Conservation (phyloP, 1,139 yeast genomes). For the Oligophagozyma castellii region DNA sequence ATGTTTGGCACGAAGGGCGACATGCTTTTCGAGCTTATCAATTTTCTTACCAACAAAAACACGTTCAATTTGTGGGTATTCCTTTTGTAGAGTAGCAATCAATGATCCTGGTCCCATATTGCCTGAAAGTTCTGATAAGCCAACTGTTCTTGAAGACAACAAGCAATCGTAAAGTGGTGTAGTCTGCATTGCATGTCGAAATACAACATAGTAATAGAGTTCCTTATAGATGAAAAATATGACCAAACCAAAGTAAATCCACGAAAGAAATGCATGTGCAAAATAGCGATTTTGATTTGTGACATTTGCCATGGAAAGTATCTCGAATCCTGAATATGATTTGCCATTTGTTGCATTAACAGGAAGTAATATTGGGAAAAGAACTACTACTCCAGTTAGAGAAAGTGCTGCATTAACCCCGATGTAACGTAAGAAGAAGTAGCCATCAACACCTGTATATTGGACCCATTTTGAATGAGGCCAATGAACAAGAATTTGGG, state of each 20-base stretch:
- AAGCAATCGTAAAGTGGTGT: constrained; percentile 59
- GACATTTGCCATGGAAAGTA: constrained; percentile 51
- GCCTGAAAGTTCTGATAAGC: constrained; percentile 49
- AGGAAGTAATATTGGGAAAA: constrained; percentile 74
- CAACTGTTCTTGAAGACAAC: constrained; percentile 51
- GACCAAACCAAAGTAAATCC: constrained; percentile 49
- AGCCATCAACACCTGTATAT: constrained; percentile 80
- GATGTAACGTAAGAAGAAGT: constrained; percentile 68
- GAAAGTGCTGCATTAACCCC: constrained; percentile 48
- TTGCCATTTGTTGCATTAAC: constrained; percentile 76
- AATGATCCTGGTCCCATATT: constrained; percentile 32
- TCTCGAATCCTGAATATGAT: constrained; percentile 41
- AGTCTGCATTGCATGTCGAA: constrained; percentile 55
- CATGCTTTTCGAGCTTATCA: constrained; percentile 36
- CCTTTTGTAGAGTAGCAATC: constrained; percentile 38
- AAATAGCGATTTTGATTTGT: constrained; percentile 43
- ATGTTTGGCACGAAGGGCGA: constrained; percentile 41
- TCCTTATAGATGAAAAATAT: constrained; percentile 58
- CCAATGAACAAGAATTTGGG: constrained; percentile 31
- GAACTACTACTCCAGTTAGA: constrained; percentile 45
- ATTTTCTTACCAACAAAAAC: constrained; percentile 56
- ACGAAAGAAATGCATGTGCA: constrained; percentile 61
- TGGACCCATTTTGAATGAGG: constrained; percentile 61
- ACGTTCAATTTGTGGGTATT: constrained; percentile 47
- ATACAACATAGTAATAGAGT: constrained; percentile 48